Conservation (phyloP, 495 filamentous ascomycete species). For the Penicillium cataractarum region DNA sequence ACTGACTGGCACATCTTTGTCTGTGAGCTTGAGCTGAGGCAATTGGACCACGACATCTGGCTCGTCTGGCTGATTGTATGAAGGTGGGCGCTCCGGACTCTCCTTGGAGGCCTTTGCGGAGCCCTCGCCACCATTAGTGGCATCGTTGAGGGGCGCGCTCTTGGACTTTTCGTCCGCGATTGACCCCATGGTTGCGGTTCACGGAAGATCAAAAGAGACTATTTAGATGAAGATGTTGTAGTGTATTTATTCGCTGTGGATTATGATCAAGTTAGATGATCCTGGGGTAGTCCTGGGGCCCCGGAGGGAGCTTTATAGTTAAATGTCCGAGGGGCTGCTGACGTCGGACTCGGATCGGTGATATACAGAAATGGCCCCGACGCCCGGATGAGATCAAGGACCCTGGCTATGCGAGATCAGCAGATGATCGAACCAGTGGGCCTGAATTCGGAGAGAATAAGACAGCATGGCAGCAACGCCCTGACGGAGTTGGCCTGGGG, state of each 20-base stretch:
- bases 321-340: background rate
- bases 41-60: slow-evolving; percentile 15
- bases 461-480: background rate
- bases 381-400: background rate
- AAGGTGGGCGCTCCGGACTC: slow-evolving; percentile 22
- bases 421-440: background rate
- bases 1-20: background rate
- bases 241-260: background rate
- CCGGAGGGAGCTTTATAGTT: slow-evolving; percentile 10
- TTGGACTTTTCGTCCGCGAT: slow-evolving; percentile 23
- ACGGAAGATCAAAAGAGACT: background rate
- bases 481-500: background rate
- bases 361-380: slow-evolving; percentile 2
- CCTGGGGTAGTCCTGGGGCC: background rate
- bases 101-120: background rate
- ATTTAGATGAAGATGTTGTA: background rate
- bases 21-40: slow-evolving; percentile 21
- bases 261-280: slow-evolving; percentile 7
- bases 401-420: background rate
- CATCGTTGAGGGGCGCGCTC: slow-evolving; percentile 4
- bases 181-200: slow-evolving; percentile 22
- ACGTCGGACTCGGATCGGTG: background rate
- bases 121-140: background rate
- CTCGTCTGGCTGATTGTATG: slow-evolving; percentile 19
- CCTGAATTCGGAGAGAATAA: slow-evolving; percentile 3